Conservation (phyloP, 2,329 filamentous ascomycete genomes). For the Pestalotiopsis sp. region DNA sequence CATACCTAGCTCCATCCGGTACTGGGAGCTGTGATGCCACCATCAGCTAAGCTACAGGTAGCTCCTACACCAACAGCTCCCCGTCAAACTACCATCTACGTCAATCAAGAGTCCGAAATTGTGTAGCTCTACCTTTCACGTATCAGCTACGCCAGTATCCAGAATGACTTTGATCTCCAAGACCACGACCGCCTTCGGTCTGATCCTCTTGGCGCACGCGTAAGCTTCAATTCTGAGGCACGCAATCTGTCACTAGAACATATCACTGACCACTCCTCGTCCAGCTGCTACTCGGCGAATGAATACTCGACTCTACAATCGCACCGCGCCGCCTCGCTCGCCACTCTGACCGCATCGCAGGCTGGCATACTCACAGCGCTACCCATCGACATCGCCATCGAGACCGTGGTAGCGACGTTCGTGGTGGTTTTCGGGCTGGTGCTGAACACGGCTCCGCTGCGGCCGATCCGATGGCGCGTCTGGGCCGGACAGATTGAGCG, state of each 20-base stretch:
- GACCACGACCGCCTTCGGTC: slow-evolving; percentile 69
- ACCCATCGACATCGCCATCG: slow-evolving; percentile 79
- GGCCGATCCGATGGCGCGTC: slow-evolving; percentile 81
- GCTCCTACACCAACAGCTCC: not conserved
- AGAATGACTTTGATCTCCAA: slow-evolving; percentile 71
- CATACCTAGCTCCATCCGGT: not conserved
- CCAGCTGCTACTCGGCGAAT: slow-evolving; percentile 92
- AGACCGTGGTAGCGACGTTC: slow-evolving; percentile 79
- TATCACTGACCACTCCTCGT: slow-evolving; percentile 5
- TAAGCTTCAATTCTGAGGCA: slow-evolving; percentile 48
- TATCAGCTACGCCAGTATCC: not conserved
- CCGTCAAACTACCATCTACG: not conserved
- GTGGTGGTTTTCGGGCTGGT: slow-evolving; percentile 86
- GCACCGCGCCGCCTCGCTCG: slow-evolving; percentile 49
- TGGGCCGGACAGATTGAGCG: slow-evolving; percentile 86
- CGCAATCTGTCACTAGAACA: not conserved
- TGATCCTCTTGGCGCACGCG: slow-evolving; percentile 84
- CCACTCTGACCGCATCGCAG: slow-evolving; percentile 45
- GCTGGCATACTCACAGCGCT: slow-evolving; percentile 52
- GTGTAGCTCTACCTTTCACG: not conserved
- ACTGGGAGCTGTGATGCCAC: not conserved
- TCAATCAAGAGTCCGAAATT: not conserved
- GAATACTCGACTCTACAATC: slow-evolving; percentile 81
- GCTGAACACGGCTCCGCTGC: slow-evolving; percentile 72
- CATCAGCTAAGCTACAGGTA: not conserved